phyloP scores from a whole-genome alignment of 2,329 filamentous ascomycete species.

The Aureobasidium sp. region DNA sequence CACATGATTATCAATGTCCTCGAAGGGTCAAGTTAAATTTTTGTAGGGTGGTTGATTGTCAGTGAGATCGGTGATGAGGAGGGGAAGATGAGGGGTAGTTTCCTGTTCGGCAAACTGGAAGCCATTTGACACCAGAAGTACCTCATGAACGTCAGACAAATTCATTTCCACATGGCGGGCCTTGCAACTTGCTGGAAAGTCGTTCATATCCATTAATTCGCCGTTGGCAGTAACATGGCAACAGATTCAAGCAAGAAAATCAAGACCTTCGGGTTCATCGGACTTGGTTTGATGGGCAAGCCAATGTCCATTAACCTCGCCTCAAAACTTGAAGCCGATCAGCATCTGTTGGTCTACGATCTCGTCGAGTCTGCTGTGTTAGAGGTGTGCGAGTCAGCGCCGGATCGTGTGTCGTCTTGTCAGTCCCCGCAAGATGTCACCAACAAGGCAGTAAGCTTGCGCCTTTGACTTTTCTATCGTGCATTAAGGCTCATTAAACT shows the following conservation, averaged over 20 bases:
- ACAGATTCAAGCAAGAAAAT: background rate
- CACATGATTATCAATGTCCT: background rate
- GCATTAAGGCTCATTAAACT: background rate
- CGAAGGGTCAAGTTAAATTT: background rate
- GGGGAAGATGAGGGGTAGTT: background rate
- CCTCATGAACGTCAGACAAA: background rate
- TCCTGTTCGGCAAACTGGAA: background rate
- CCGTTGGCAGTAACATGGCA: background rate
- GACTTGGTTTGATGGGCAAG: constrained; percentile 49
- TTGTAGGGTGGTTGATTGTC: background rate
- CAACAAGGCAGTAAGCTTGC: constrained; percentile 39
- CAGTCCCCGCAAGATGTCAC: constrained; percentile 43
- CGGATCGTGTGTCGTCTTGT: constrained; percentile 33
- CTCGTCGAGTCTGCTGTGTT: constrained; percentile 39
- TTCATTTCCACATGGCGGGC: background rate
- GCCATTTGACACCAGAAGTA: background rate
- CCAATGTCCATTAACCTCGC: constrained; percentile 48
- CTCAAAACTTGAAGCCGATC: constrained; percentile 37
- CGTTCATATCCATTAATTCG: background rate
- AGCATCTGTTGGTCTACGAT: constrained; percentile 44
- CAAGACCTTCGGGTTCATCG: constrained; percentile 42
- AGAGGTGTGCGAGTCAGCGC: constrained; percentile 36
- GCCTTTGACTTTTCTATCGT: background rate
- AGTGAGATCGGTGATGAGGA: background rate
- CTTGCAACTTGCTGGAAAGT: background rate